Conservation (phyloP, 768 basidiomycete species). For the Clitopilus hobsonii region DNA sequence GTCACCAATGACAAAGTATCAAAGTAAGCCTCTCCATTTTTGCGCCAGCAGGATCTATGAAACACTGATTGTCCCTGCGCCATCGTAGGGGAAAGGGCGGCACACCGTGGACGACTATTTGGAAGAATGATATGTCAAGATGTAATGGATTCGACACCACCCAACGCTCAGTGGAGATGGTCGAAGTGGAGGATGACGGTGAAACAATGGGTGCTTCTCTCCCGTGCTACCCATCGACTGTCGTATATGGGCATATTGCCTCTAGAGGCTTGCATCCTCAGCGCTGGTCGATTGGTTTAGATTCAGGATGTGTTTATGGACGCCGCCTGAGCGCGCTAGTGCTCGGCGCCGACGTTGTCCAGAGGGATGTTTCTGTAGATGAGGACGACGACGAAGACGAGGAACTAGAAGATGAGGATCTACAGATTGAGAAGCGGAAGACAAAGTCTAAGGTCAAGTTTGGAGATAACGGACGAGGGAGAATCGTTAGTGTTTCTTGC, state of each 20-base stretch:
- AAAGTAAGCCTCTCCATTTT: constrained; percentile 24
- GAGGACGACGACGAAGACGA: not conserved
- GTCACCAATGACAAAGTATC: constrained; percentile 41
- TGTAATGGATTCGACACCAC: constrained; percentile 46
- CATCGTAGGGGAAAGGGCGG: constrained; percentile 42
- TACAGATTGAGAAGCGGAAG: constrained; percentile 17
- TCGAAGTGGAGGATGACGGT: constrained; percentile 7
- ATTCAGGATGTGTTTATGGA: constrained; percentile 82
- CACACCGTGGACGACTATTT: constrained; percentile 70
- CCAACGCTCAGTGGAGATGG: constrained; percentile 11
- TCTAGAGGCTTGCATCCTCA: constrained; percentile 75
- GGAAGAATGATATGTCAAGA: constrained; percentile 59
- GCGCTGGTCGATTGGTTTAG: constrained; percentile 81
- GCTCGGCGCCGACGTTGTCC: constrained; percentile 26
- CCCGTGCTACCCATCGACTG: constrained; percentile 67
- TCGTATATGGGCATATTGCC: constrained; percentile 89
- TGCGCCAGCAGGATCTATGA: not conserved
- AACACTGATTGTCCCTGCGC: too few species aligned
- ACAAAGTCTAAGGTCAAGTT: constrained; percentile 36
- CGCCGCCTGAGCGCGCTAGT: constrained; percentile 63
- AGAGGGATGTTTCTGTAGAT: constrained; percentile 3
- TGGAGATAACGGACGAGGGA: constrained; percentile 50
- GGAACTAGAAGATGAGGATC: constrained; percentile 9
- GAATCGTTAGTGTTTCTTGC: constrained; percentile 51
- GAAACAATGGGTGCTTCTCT: constrained; percentile 15